These are phyloP conservation scores for Corylus americana DNA, from an alignment of 306 rosid genomes.

Conservation along the genomic window DNA sequence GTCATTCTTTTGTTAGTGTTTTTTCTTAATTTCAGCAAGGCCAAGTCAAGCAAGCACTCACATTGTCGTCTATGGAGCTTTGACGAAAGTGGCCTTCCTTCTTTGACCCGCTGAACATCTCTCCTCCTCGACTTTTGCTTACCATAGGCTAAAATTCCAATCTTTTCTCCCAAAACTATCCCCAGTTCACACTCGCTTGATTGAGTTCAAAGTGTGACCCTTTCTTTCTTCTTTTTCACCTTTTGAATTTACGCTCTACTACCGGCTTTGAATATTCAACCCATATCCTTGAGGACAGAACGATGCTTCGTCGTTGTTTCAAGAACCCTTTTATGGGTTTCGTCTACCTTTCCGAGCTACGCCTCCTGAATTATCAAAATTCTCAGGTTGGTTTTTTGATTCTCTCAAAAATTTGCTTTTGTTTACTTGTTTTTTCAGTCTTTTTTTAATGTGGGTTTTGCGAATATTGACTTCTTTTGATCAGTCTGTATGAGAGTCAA, in stretches of 20 bases:
- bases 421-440: neutral
- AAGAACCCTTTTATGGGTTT: constrained; percentile 20
- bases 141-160: neutral
- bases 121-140: neutral
- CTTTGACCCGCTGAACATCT: constrained; percentile 30
- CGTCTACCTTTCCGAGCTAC: neutral
- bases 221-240: neutral
- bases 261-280: constrained; percentile 5
- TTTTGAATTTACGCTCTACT: neutral
- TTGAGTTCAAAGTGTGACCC: neutral
- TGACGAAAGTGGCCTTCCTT: constrained; percentile 41
- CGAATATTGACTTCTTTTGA: neutral
- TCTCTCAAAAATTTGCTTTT: neutral
- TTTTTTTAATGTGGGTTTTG: neutral
- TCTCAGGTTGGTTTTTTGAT: constrained; percentile 35
- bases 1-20: too few species aligned
- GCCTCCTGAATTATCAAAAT: neutral
- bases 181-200: constrained; percentile 28
- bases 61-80: constrained; percentile 33
- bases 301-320: constrained; percentile 12
- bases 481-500: constrained; percentile 8
- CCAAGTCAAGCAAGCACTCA: constrained; percentile 21
- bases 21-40: neutral
- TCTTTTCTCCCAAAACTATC: neutral
- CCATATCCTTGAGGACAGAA: constrained; percentile 8